These are phyloP conservation scores for Mycena sp. DNA, from an alignment of 1,284 basidiomycete genomes.

Conservation along the genomic window DNA sequence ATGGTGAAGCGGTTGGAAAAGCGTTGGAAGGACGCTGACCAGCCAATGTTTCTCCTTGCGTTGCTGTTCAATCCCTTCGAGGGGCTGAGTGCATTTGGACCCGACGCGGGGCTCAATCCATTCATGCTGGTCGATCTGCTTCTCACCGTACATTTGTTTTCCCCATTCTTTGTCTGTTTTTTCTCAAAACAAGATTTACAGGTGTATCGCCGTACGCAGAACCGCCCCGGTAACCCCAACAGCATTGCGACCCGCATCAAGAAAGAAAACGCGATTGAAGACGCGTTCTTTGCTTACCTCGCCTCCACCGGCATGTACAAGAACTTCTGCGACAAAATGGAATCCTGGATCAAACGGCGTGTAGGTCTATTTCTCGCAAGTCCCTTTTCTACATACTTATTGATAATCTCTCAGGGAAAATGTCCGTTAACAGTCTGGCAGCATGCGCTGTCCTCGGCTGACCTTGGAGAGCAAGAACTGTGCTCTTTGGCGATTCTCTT, in stretches of 20 bases:
- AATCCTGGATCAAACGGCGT: not conserved
- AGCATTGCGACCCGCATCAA: not conserved
- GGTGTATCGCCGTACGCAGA: not conserved
- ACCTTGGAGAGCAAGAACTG: no score
- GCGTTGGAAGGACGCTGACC: constrained; percentile 23
- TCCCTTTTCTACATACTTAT: not conserved
- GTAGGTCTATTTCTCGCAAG: not conserved
- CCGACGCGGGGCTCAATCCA: constrained; percentile 5
- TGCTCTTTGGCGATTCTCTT: no score
- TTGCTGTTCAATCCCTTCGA: constrained; percentile 21
- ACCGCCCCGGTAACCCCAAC: not conserved
- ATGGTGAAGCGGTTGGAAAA: constrained; percentile 24
- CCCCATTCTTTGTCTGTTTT: not conserved
- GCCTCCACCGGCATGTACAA: not conserved
- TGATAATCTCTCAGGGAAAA: not conserved
- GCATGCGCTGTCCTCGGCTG: no score
- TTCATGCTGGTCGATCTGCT: not conserved
- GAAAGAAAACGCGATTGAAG: not conserved
- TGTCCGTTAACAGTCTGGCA: no score
- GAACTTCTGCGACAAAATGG: not conserved
- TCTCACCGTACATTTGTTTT: not conserved
- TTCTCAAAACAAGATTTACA: not conserved
- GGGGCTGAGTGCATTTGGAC: constrained; percentile 3
- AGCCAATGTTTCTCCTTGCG: constrained; percentile 14
- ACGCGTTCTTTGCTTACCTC: not conserved